A percentile compares a stretch with the other conserved stretches of the same genome.
phyloP scores from a whole-genome alignment of 108 stramenopile genomes.

The Parietichytrium sp. region DNA sequence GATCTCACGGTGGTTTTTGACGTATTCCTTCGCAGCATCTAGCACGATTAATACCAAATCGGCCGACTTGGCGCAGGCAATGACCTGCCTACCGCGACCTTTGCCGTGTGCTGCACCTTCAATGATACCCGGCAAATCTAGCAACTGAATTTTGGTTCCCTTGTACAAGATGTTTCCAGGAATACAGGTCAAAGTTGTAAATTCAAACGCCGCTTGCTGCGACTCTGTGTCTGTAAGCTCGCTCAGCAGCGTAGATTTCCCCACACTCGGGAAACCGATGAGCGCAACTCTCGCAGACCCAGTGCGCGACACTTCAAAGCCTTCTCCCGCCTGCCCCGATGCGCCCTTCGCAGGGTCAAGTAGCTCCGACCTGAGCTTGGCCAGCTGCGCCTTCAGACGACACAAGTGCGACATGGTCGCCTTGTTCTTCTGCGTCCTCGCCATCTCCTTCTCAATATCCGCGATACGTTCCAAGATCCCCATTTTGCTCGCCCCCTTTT shows the following conservation, averaged over 20 bases:
- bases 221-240: conserved; percentile 86
- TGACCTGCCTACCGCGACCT: conserved; percentile 95
- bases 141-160: conserved; percentile 89
- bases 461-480: conserved; percentile 84
- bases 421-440: conserved; percentile 77
- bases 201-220: conserved; percentile 80
- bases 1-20: conserved; percentile 81
- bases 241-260: conserved; percentile 84
- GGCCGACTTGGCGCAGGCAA: conserved; percentile 89
- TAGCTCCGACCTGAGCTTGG: conserved; percentile 88
- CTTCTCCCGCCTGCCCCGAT: conserved; percentile 58
- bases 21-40: conserved; percentile 92
- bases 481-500: too few species aligned
- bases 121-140: conserved; percentile 99
- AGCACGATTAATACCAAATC: conserved; percentile 96
- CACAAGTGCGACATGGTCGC: conserved; percentile 75
- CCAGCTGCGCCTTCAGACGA: conserved; percentile 95
- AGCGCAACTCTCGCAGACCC: conserved; percentile 96
- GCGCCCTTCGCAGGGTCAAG: conserved; percentile 69
- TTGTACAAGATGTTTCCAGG: conserved; percentile 89
- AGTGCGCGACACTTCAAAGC: conserved; percentile 86
- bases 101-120: conserved; percentile 98
- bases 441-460: conserved; percentile 93
- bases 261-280: conserved; percentile 91
- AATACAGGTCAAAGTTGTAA: conserved; percentile 92